Evolutionary conservation across 768 basidiomycete genomes (phyloP).

Genomic region (Lactarius hengduanensis): DNA sequence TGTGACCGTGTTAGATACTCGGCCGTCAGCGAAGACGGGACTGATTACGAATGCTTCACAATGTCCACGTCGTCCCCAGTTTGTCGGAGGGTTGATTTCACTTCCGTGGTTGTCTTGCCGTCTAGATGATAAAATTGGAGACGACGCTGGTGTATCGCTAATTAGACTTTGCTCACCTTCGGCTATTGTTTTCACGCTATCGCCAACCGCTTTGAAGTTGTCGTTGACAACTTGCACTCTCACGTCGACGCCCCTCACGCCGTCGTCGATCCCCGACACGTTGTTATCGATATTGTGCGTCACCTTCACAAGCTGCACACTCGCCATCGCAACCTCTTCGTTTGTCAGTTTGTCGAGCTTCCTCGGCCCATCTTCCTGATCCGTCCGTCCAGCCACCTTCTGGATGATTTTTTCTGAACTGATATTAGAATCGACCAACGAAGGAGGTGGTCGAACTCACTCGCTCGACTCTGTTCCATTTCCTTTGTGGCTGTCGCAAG

Average conservation of each 20-base stretch:
- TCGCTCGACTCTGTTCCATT: neutral
- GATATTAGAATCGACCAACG: neutral
- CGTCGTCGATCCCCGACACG: no score
- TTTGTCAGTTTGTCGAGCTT: neutral
- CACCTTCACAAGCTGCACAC: no score
- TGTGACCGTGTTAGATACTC: no score
- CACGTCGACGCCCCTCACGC: no score
- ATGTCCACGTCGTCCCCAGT: no score
- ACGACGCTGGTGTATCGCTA: neutral
- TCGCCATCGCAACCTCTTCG: neutral
- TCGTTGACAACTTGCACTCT: neutral
- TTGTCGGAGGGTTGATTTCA: no score
- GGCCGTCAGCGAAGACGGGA: no score
- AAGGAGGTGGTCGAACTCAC: neutral
- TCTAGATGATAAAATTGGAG: neutral
- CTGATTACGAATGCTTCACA: no score
- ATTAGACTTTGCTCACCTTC: neutral
- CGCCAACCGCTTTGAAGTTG: neutral
- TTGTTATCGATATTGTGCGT: no score
- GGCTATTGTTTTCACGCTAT: neutral
- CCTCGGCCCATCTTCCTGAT: neutral
- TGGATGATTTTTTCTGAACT: neutral
- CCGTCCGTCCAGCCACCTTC: neutral
- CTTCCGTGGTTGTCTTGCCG: no score
- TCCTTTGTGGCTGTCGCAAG: neutral